phyloP scores from a whole-genome alignment of 2,329 filamentous ascomycete genomes.

The Fusarium sp. region DNA sequence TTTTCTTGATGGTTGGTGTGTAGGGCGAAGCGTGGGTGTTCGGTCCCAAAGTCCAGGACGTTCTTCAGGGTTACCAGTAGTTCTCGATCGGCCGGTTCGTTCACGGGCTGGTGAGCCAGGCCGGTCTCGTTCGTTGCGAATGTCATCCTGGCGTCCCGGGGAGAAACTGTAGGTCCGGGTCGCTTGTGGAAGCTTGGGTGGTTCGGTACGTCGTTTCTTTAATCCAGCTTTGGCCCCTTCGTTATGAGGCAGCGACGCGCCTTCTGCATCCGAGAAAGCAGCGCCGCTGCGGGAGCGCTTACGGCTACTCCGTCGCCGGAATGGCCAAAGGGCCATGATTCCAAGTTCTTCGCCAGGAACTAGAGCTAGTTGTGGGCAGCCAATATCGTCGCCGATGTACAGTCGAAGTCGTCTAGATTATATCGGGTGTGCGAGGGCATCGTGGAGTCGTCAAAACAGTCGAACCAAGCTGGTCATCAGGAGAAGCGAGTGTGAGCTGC shows the following conservation, averaged over 20 bases:
- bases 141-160: slow-evolving; percentile 68
- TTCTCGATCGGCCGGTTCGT: slow-evolving; percentile 34
- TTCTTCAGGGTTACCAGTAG: slow-evolving; percentile 27
- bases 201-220: slow-evolving; percentile 61
- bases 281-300: slow-evolving; percentile 67
- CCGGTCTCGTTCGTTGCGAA: slow-evolving; percentile 56
- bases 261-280: slow-evolving; percentile 67
- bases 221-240: slow-evolving; percentile 51
- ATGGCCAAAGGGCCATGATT: slow-evolving; percentile 86
- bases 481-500: slow-evolving; percentile 38
- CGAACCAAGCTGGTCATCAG: slow-evolving; percentile 47
- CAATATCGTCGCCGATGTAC: slow-evolving; percentile 44
- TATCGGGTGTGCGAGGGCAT: slow-evolving; percentile 50
- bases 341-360: slow-evolving; percentile 38
- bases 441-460: slow-evolving; percentile 47
- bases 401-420: slow-evolving; percentile 45
- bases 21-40: slow-evolving; percentile 69
- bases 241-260: slow-evolving; percentile 54
- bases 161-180: slow-evolving; percentile 72
- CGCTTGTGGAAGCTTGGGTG: slow-evolving; percentile 63
- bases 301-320: slow-evolving; percentile 79
- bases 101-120: slow-evolving; percentile 42
- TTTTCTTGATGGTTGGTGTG: slow-evolving; percentile 71
- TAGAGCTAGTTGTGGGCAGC: slow-evolving; percentile 42
- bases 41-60: slow-evolving; percentile 49